Percentiles rank a stretch among this genome's conserved stretches.
Conservation (phyloP, 306 rosid species). For the Vigna reflexopilosa region DNA sequence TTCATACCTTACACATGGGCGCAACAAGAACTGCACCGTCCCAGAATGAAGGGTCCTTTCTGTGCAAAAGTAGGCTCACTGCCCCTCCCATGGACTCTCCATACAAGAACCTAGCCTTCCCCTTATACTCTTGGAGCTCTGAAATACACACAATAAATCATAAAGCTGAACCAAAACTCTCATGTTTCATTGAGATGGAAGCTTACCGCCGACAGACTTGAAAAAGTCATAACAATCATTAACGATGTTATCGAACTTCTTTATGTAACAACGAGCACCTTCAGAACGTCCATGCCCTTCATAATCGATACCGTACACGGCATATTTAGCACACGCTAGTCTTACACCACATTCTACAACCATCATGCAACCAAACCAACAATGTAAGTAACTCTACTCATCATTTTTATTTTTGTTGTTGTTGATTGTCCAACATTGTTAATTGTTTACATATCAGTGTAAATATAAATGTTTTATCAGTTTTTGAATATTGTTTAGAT, state of each 20-base stretch:
- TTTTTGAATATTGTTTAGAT: too few relatives aligned
- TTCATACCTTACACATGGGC: constrained; percentile 91
- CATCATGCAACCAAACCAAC: neutral
- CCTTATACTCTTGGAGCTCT: constrained; percentile 68
- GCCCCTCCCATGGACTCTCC: constrained; percentile 99
- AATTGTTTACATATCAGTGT: too few relatives aligned
- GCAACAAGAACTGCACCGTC: constrained; percentile 92
- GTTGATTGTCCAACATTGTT: too few relatives aligned
- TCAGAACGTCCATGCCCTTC: constrained; percentile 92
- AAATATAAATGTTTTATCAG: too few relatives aligned
- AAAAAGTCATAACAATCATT: constrained; percentile 71
- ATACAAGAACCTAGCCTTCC: constrained; percentile 79
- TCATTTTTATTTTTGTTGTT: too few relatives aligned
- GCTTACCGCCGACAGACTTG: constrained; percentile 70
- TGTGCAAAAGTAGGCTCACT: constrained; percentile 80
- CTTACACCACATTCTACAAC: constrained; percentile 72
- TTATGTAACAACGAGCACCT: constrained; percentile 89
- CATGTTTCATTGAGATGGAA: neutral
- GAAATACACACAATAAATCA: constrained; percentile 10
- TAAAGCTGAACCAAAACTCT: neutral
- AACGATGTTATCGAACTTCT: constrained; percentile 73
- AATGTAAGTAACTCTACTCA: too few relatives aligned
- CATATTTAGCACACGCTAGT: constrained; percentile 72
- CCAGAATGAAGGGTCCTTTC: constrained; percentile 78
- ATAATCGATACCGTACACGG: constrained; percentile 84